A percentile compares a stretch with the other conserved stretches of the same genome.
Evolutionary conservation across 768 basidiomycete genomes (phyloP).

Genomic region (Termitomyces sp.): DNA sequence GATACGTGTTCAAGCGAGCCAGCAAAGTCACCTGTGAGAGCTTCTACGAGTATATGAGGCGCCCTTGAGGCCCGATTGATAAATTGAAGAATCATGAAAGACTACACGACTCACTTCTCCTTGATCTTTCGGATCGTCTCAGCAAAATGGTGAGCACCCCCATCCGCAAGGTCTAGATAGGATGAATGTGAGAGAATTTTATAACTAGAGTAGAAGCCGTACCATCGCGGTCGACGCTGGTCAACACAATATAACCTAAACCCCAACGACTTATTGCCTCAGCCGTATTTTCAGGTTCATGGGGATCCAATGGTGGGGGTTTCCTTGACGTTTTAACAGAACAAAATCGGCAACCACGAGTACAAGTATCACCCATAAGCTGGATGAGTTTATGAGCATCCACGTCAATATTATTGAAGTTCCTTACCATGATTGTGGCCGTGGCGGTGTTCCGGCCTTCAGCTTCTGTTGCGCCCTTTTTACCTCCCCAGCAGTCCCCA

Average conservation of each 20-base stretch:
- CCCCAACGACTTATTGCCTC: conserved; percentile 99
- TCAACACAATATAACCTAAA: conserved; percentile 94
- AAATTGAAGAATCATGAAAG: background rate
- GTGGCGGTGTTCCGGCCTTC: conserved; percentile 83
- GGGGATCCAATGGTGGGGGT: conserved; percentile 88
- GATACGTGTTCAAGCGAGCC: conserved; percentile 73
- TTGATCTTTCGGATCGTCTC: conserved; percentile 95
- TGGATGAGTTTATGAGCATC: conserved; percentile 24
- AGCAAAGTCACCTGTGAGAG: conserved; percentile 91
- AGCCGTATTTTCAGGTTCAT: conserved; percentile 97
- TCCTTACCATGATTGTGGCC: conserved; percentile 92
- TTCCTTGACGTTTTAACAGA: conserved; percentile 89
- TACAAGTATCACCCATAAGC: conserved; percentile 99
- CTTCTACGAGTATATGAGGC: conserved; percentile 93
- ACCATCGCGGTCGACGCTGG: conserved; percentile 97
- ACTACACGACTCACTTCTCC: conserved; percentile 59
- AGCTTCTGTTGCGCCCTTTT: conserved; percentile 53
- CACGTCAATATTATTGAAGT: background rate
- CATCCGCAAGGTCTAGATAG: conserved; percentile 78
- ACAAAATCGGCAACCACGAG: conserved; percentile 95
- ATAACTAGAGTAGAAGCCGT: conserved; percentile 17
- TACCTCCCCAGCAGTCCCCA: conserved; percentile 99
- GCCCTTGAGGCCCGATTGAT: conserved; percentile 46
- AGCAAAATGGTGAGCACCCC: conserved; percentile 91
- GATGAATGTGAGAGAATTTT: background rate